Base-by-base conservation (phyloP, 1,284 basidiomycete genomes). In the Moesziomyces antarcticus region DNA sequence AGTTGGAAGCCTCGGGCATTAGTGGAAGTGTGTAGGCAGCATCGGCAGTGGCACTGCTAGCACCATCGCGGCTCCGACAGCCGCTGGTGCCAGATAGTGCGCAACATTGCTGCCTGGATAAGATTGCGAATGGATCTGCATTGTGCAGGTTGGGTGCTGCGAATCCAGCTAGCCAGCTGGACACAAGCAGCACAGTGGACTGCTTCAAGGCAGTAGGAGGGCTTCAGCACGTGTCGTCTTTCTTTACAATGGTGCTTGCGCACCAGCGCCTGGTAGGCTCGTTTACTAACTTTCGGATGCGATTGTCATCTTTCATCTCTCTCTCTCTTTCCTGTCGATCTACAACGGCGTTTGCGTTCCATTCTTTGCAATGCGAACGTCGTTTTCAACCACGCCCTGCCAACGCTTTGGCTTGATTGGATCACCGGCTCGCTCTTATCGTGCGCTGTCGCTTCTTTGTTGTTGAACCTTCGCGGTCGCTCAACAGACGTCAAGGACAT, bases 401-500 rank as follows among this genome's bases (percentile, higher is more conserved):
- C 66, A 52, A 40, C 18, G 22, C 40, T 37, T 24, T 59, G 67
- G 56, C 53, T 24, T 22, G 55, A 56, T 47, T 60, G 67, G 53
- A 35, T 13, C 30, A 33, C 13, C 11, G 30, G 30, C 30, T 33
- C 10, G 30, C 30, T 33, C 30, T 33, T 33, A 2, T 33, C 13
- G 30, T 33, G 30, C 30, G 30, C 13, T 13, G 9, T 33, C 11
- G 30, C 11, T 65, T 58, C 65, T 65, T 48, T 64, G 64, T 60
- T 68, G 58, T 59, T 65, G 27, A 68, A 13, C 30, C 11, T 33
- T 42, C 40, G 20, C 56, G 56, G 51, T 56, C 40, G 24, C 33
- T 30, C 47, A 47, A 68, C 86, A 94, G 93, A 94, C 87, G 93
- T 94, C 85, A 95, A 95, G 90, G 93, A 95, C 86, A 93, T 95